Conservation (phyloP, 345 rosid species). For the Gossypium sturtianum region DNA sequence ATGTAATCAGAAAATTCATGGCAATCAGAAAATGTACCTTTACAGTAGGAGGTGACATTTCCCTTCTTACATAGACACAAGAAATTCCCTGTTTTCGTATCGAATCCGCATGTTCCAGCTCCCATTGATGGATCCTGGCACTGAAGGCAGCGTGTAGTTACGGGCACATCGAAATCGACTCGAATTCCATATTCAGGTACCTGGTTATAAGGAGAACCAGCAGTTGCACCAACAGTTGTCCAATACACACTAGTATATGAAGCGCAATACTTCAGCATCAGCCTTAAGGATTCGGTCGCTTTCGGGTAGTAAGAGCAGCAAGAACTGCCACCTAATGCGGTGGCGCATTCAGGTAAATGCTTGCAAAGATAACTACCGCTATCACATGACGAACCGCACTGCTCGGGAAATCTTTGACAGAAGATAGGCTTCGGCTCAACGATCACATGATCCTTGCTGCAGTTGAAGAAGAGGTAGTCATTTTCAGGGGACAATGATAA, state of each 20-base stretch:
- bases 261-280: constrained; percentile 74
- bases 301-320: constrained; percentile 85
- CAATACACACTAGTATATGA: constrained; percentile 78
- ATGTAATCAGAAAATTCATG: background rate
- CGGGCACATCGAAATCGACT: constrained; percentile 73
- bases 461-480: constrained; percentile 89
- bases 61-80: constrained; percentile 55
- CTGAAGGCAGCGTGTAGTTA: constrained; percentile 66
- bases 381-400: constrained; percentile 81
- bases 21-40: constrained; percentile 32
- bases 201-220: constrained; percentile 44
- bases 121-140: constrained; percentile 78
- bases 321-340: constrained; percentile 39
- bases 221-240: constrained; percentile 45
- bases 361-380: constrained; percentile 80
- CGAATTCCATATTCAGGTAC: constrained; percentile 79
- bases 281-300: constrained; percentile 72
- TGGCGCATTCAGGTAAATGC: constrained; percentile 67
- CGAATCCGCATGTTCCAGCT: constrained; percentile 63
- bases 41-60: constrained; percentile 63
- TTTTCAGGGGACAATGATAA: constrained; percentile 73
- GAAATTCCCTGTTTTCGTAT: constrained; percentile 48
- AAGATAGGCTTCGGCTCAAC: constrained; percentile 76
- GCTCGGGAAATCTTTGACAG: constrained; percentile 78
- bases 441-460: constrained; percentile 58